Evolutionary conservation across 2,329 filamentous ascomycete species (phyloP).

Genomic region (Epichloe typhina): DNA sequence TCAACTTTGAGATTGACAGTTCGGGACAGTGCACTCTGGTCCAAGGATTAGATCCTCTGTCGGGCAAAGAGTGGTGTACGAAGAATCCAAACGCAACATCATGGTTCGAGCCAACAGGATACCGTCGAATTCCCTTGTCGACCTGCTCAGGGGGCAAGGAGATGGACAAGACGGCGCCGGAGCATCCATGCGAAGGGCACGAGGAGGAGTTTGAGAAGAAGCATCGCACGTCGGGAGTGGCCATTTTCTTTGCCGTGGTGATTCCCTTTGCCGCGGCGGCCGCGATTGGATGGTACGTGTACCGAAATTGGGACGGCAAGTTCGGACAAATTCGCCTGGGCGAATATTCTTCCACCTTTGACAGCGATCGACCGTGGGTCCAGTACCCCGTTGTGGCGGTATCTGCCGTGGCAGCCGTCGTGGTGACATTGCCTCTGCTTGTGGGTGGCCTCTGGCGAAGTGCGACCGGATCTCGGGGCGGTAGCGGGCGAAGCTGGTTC

Average conservation of each 20-base stretch:
- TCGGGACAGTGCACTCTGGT: slow-evolving; percentile 72
- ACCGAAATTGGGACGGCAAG: slow-evolving; percentile 72
- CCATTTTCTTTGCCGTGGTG: slow-evolving; percentile 74
- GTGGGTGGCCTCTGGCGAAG: slow-evolving; percentile 59
- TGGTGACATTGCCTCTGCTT: slow-evolving; percentile 55
- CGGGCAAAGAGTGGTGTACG: slow-evolving; percentile 36
- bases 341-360: slow-evolving; percentile 44
- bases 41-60: slow-evolving; percentile 50
- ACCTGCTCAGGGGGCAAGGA: slow-evolving; percentile 70
- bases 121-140: slow-evolving; percentile 77
- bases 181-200: slow-evolving; percentile 56
- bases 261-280: slow-evolving; percentile 60
- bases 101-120: slow-evolving; percentile 77
- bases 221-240: slow-evolving; percentile 56
- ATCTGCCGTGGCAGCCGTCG: slow-evolving; percentile 48
- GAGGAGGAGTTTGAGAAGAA: slow-evolving; percentile 68
- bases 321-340: slow-evolving; percentile 89
- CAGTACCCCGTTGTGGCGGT: slow-evolving; percentile 68
- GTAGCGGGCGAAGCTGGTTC: slow-evolving; percentile 35
- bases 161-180: slow-evolving; percentile 50
- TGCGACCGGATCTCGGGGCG: slow-evolving; percentile 34
- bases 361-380: slow-evolving; percentile 64
- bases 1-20: slow-evolving; percentile 69
- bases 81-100: slow-evolving; percentile 56
- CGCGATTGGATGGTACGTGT: slow-evolving; percentile 72